Evolutionary conservation across 73 alveolate genomes (phyloP), one percentile per base, ranked within the genome.

Genomic region (Paramecium sonneborni): DNA sequence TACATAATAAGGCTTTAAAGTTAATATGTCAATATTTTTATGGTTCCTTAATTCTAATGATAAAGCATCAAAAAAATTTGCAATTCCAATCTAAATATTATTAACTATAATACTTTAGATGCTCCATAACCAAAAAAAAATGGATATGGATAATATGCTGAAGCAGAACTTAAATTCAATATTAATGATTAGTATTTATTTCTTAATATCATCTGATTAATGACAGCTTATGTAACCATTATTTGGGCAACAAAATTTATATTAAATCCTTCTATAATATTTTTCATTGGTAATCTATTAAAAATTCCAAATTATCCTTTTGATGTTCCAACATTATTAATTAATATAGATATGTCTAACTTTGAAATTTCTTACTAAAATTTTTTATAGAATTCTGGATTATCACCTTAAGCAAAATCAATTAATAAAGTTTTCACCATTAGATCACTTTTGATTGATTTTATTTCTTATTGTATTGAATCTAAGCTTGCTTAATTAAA

Each of bases 241-340:
- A 79, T 46, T 9, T 20, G 74, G 5, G 76, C 55, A 3, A 44
- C 28, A 38, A 79, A 44, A 41, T 79, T 79, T 6, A 79, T 23
- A 11, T 79, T 23, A 44, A 79, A 79, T 1, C 43, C 69, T 23
- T 46, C 30, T 10, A 39, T 39, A 2, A 79, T 10, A 39, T 43
- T 24, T 44, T 46, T n/a, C 30, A 38, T 23, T n/a, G 90, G 90
- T 12, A 79, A 6, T 43, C 90, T 38, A 79, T 79, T 32, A 21
- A 79, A 79, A 0, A 41, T 20, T 24, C 90, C 90, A 41, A 24
- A 41, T 0, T 52, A 79, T 46, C 92, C 85, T 24, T 18, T 24
- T 2, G 30, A 32, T n/a, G 44, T 39, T 15, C 99, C 99, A 1
- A 93, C 96, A 92, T 96, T 96, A 76, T 97, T 97, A 57, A 97